A percentile compares a stretch with the other conserved stretches of the same genome.
phyloP scores from a whole-genome alignment of 2,329 filamentous ascomycete genomes.

The Ploettnerulaceae sp. region DNA sequence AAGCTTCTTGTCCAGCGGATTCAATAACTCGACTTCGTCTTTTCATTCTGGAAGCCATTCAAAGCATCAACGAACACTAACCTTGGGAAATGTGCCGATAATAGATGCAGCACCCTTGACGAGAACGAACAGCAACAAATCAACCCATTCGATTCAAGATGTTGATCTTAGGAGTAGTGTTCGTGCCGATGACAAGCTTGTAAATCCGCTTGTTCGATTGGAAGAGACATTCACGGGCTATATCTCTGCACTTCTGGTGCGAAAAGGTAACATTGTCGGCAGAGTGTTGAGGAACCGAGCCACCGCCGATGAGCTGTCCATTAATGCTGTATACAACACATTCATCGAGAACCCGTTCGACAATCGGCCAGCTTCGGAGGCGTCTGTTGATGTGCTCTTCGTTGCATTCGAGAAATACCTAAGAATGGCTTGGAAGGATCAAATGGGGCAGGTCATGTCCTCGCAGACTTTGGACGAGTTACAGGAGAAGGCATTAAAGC shows the following conservation, averaged over 20 bases:
- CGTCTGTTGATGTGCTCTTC: constrained; percentile 79
- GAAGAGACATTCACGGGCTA: constrained; percentile 86
- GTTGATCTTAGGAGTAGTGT: constrained; percentile 31
- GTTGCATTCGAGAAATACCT: constrained; percentile 92
- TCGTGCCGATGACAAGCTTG: constrained; percentile 45
- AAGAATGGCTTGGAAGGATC: constrained; percentile 79
- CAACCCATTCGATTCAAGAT: constrained; percentile 28
- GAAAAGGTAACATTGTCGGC: constrained; percentile 82
- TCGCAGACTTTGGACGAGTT: constrained; percentile 65
- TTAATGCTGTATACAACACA: constrained; percentile 88
- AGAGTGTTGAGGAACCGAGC: constrained; percentile 67
- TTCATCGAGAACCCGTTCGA: constrained; percentile 80
- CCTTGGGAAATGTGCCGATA: constrained; percentile 41
- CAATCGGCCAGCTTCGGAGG: constrained; percentile 68
- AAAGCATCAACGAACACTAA: constrained; percentile 32
- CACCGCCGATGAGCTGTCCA: constrained; percentile 67
- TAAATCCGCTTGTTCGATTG: constrained; percentile 65
- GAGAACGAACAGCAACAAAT: constrained; percentile 30
- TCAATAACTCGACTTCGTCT: constrained; percentile 39
- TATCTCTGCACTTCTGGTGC: constrained; percentile 72
- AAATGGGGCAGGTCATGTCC: constrained; percentile 80
- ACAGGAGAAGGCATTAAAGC: constrained; percentile 61
- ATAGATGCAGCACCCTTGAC: constrained; percentile 32
- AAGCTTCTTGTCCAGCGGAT: constrained; percentile 65
- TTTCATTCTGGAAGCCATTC: constrained; percentile 36